phyloP scores from a whole-genome alignment of 2,329 filamentous ascomycete genomes.

The Kalmusia sp. region DNA sequence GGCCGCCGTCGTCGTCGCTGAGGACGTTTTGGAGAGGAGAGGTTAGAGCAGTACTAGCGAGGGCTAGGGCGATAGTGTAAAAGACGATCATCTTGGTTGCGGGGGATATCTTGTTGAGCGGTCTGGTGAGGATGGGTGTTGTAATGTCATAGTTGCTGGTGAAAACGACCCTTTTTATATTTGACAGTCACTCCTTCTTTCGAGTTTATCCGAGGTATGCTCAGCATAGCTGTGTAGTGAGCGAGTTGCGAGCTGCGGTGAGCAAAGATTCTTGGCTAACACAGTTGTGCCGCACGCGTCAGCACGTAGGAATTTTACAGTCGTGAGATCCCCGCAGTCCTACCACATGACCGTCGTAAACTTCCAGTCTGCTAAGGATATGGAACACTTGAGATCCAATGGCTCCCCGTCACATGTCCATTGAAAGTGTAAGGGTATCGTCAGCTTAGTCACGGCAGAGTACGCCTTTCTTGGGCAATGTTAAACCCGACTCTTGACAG shows the following conservation, averaged over 20 bases:
- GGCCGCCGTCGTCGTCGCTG: neutral
- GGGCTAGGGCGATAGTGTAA: neutral
- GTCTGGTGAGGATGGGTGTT: neutral
- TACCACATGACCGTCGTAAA: neutral
- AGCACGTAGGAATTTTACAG: neutral
- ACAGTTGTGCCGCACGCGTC: neutral
- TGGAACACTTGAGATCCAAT: no score
- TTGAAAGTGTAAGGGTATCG: no score
- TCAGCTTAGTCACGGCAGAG: no score
- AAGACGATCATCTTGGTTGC: neutral
- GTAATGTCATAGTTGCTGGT: neutral
- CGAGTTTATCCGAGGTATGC: neutral
- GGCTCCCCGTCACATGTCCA: no score
- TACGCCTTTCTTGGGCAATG: no score
- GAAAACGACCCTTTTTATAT: neutral
- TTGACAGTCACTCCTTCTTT: neutral
- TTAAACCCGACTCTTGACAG: no score
- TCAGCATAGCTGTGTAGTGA: neutral
- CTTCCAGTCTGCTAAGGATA: neutral
- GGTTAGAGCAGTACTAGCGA: neutral
- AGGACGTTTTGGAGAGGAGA: neutral
- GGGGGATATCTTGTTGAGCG: neutral
- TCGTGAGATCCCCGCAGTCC: neutral
- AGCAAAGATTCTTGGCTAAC: neutral
- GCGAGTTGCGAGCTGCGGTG: neutral